Conservation (phyloP, 2,329 filamentous ascomycete genomes). For the Hymenoscyphus fructigenus region DNA sequence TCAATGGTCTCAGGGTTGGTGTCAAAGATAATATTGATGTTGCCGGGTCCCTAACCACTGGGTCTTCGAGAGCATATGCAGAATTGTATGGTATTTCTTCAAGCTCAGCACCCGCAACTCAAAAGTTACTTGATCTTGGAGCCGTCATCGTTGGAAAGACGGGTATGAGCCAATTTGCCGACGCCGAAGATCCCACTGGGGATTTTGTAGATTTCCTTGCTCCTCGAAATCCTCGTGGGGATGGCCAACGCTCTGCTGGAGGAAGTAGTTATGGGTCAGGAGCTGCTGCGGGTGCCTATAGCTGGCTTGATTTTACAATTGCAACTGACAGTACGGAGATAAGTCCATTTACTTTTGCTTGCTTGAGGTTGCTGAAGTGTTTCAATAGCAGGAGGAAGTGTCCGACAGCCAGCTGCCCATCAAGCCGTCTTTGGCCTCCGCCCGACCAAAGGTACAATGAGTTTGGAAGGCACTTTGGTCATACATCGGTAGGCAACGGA, state of each 20-base stretch:
- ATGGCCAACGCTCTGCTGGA: constrained; percentile 44
- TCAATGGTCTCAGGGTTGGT: constrained; percentile 52
- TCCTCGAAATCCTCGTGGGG: constrained; percentile 42
- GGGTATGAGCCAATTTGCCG: constrained; percentile 46
- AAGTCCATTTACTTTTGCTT: neutral
- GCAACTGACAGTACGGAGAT: constrained; percentile 41
- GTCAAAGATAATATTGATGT: constrained; percentile 62
- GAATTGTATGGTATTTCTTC: constrained; percentile 47
- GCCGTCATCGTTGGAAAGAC: constrained; percentile 54
- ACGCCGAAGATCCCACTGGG: constrained; percentile 41
- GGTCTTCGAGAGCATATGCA: constrained; percentile 57
- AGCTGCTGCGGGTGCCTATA: constrained; percentile 42
- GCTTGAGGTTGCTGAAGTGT: neutral
- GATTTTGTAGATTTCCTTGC: constrained; percentile 12
- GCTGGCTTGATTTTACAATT: constrained; percentile 47
- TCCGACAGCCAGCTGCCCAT: neutral
- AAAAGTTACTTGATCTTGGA: constrained; percentile 56
- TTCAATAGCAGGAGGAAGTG: neutral
- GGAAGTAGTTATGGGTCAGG: constrained; percentile 46
- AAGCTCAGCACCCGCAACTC: constrained; percentile 48
- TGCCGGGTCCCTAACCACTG: constrained; percentile 52
- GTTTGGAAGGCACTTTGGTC: too few relatives aligned
- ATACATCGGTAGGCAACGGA: too few relatives aligned
- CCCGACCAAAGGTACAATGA: neutral
- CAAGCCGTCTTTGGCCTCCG: neutral